Evolutionary conservation across 192 early-diverging fungal genomes (phyloP).

Genomic region (Backusella luteola): DNA sequence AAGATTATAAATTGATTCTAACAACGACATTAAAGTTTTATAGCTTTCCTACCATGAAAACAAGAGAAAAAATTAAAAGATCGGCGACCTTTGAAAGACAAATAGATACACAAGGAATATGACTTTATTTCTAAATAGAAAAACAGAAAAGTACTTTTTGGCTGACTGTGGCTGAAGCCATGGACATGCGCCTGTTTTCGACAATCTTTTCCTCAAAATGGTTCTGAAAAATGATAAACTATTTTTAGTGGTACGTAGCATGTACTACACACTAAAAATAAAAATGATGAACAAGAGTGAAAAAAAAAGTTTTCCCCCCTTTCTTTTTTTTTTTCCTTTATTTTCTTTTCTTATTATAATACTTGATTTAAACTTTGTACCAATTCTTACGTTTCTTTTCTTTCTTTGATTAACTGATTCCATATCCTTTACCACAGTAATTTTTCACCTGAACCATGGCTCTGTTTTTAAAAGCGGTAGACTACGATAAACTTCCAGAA

Average conservation of each 20-base stretch:
- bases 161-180: neutral
- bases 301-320: neutral
- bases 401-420: neutral
- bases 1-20: too few relatives aligned
- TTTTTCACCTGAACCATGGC: neutral
- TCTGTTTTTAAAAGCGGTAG: neutral
- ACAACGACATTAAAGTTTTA: too few relatives aligned
- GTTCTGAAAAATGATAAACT: neutral
- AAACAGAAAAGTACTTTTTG: neutral
- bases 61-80: neutral
- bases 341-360: neutral
- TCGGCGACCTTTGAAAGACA: neutral
- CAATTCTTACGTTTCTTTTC: neutral
- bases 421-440: neutral
- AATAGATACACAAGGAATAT: neutral
- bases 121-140: neutral
- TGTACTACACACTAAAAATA: neutral
- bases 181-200: neutral
- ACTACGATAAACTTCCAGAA: neutral
- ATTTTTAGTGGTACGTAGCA: neutral
- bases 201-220: neutral
- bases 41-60: neutral
- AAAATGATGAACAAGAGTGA: neutral
- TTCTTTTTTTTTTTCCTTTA: neutral
- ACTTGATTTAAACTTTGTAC: neutral